phyloP scores from a whole-genome alignment of 768 basidiomycete species.

The Collybia sp. region DNA sequence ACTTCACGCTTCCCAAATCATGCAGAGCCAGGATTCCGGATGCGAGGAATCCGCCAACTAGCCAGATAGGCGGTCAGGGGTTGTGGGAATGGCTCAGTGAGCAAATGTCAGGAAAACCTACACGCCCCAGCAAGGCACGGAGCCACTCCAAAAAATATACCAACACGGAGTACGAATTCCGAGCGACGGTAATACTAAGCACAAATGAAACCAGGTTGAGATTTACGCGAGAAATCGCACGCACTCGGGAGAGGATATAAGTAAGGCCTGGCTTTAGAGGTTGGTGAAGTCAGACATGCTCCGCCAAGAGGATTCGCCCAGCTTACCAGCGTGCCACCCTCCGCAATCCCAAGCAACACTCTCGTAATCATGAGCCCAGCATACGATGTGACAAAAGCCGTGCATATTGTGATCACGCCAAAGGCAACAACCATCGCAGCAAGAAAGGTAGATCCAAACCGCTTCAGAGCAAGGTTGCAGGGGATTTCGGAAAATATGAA shows the following conservation, averaged over 20 bases:
- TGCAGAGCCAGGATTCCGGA: slow-evolving; percentile 28
- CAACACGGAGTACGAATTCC: slow-evolving; percentile 28
- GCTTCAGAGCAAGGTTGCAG: slow-evolving; percentile 16
- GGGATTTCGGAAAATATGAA: slow-evolving; percentile 16
- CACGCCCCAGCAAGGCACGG: slow-evolving; percentile 30
- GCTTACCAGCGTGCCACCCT: slow-evolving; percentile 18
- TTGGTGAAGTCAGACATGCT: background rate
- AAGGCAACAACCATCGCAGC: slow-evolving; percentile 15
- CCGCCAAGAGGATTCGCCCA: no score
- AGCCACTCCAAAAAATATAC: slow-evolving; percentile 29
- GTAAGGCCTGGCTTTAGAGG: slow-evolving; percentile 12
- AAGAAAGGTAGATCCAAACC: slow-evolving; percentile 14
- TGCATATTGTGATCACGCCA: slow-evolving; percentile 14
- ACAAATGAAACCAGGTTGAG: background rate
- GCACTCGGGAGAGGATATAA: slow-evolving; percentile 16
- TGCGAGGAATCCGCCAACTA: slow-evolving; percentile 33
- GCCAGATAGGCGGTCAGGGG: background rate
- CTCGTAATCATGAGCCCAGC: slow-evolving; percentile 15
- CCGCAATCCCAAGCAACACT: slow-evolving; percentile 19
- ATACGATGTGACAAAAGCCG: slow-evolving; percentile 17
- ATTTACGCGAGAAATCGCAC: background rate
- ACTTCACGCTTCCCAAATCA: slow-evolving; percentile 24
- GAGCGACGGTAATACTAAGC: slow-evolving; percentile 26
- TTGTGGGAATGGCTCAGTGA: background rate
- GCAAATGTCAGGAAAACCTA: slow-evolving; percentile 9